Percentiles rank a stretch among this genome's conserved stretches.
Evolutionary conservation across 306 rosid genomes (phyloP).

Genomic region (Herpetospermum pedunculosum): DNA sequence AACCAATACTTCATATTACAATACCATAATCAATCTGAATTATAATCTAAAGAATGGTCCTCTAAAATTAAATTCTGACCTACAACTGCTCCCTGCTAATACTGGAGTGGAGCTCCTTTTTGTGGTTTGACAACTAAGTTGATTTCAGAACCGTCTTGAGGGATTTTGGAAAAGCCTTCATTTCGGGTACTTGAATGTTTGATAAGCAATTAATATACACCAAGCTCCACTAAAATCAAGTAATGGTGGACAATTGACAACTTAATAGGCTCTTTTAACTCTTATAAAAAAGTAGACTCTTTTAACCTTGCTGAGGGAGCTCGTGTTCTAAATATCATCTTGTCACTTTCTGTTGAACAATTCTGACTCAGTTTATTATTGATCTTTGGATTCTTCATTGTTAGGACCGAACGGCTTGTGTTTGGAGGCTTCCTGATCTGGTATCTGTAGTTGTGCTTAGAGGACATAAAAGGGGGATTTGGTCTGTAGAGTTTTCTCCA

Average conservation of each 20-base stretch:
- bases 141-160: background rate
- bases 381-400: background rate
- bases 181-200: background rate
- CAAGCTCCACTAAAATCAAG: background rate
- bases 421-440: slow-evolving; percentile 93
- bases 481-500: slow-evolving; percentile 97
- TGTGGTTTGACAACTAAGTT: background rate
- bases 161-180: background rate
- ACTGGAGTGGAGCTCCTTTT: background rate
- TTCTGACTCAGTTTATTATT: background rate
- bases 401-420: slow-evolving; percentile 92
- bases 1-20: background rate
- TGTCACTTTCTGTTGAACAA: background rate
- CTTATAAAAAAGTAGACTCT: too few species aligned
- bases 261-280: background rate
- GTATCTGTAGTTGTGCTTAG: slow-evolving; percentile 54
- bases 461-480: slow-evolving; percentile 94
- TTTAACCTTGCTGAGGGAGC: background rate
- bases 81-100: background rate
- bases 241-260: background rate
- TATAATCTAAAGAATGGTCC: background rate
- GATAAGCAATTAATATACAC: background rate
- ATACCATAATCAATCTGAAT: background rate
- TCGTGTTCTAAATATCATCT: background rate
- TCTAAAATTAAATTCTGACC: background rate